phyloP scores from a whole-genome alignment of 352 stramenopile genomes.

The Phytopythium vexans region DNA sequence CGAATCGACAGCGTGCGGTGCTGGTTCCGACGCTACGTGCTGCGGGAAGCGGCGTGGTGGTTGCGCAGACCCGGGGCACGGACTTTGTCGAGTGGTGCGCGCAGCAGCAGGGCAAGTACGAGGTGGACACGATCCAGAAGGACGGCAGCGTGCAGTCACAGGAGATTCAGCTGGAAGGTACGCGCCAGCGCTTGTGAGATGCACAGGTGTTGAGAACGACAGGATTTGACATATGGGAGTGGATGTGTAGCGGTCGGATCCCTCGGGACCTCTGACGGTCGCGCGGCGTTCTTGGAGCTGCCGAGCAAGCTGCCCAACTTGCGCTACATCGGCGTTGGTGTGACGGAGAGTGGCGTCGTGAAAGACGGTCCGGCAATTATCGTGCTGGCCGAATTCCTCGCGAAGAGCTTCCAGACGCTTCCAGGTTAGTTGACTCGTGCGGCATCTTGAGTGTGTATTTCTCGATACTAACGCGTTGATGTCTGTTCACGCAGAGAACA shows the following conservation, averaged over 20 bases:
- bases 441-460: background rate
- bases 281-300: slow-evolving; percentile 31
- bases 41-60: slow-evolving; percentile 34
- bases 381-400: slow-evolving; percentile 56
- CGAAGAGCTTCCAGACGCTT: slow-evolving; percentile 25
- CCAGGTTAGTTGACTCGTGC: slow-evolving; percentile 23
- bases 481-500: slow-evolving; percentile 22
- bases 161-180: slow-evolving; percentile 28
- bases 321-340: slow-evolving; percentile 53
- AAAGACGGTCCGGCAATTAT: slow-evolving; percentile 28
- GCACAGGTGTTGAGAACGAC: no score
- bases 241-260: no score
- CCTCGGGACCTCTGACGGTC: slow-evolving; percentile 25
- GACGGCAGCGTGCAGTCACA: slow-evolving; percentile 40
- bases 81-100: slow-evolving; percentile 49
- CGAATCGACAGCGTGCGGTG: slow-evolving; percentile 38
- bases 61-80: slow-evolving; percentile 57
- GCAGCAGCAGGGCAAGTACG: slow-evolving; percentile 35
- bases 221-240: no score
- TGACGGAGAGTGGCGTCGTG: slow-evolving; percentile 56
- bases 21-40: slow-evolving; percentile 54
- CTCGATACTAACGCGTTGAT: background rate
- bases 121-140: slow-evolving; percentile 60
- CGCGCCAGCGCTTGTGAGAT: no score
- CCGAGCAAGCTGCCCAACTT: slow-evolving; percentile 35